phyloP scores from a whole-genome alignment of 352 stramenopile genomes.

The Phytophthora pseudosyringae region DNA sequence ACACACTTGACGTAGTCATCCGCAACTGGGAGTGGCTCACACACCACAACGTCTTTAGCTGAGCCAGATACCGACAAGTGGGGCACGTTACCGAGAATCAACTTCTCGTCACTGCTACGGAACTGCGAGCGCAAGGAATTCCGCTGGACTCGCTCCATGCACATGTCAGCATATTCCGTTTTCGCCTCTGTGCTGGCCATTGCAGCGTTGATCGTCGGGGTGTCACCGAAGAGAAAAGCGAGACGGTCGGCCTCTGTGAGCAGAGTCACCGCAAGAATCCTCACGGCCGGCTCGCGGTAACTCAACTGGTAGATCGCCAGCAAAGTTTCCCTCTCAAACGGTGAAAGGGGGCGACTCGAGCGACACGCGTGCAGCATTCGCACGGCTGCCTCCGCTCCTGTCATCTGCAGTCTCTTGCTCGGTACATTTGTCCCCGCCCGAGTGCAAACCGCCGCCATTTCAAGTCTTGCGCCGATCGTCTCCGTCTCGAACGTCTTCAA shows the following conservation, averaged over 20 bases:
- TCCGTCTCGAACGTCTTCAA: conserved; percentile 45
- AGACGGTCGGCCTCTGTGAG: conserved; percentile 36
- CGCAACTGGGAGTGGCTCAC: conserved; percentile 12
- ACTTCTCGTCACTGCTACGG: conserved; percentile 24
- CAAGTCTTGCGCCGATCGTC: conserved; percentile 47
- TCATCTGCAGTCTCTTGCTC: not conserved
- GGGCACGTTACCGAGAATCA: conserved; percentile 18
- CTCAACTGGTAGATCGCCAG: conserved; percentile 34
- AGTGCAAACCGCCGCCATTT: conserved; percentile 50
- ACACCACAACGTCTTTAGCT: conserved; percentile 3
- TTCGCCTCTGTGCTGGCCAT: conserved; percentile 23
- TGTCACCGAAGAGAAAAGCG: conserved; percentile 42
- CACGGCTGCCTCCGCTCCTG: conserved; percentile 42
- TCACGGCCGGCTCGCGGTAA: conserved; percentile 51
- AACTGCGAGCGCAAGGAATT: conserved; percentile 40
- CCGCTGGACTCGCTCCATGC: conserved; percentile 13
- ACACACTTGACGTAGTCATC: conserved; percentile 28
- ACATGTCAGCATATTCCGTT: conserved; percentile 34
- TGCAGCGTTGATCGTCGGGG: not conserved
- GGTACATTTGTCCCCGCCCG: conserved; percentile 26
- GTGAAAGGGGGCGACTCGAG: conserved; percentile 40
- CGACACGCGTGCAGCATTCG: conserved; percentile 48
- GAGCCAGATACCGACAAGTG: not conserved
- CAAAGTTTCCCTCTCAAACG: conserved; percentile 32
- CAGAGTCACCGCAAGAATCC: conserved; percentile 40